Evolutionary conservation across 805 yeast genomes (phyloP), one percentile per base, ranked within the genome.

Genomic region (Tetrapisispora phaffii): DNA sequence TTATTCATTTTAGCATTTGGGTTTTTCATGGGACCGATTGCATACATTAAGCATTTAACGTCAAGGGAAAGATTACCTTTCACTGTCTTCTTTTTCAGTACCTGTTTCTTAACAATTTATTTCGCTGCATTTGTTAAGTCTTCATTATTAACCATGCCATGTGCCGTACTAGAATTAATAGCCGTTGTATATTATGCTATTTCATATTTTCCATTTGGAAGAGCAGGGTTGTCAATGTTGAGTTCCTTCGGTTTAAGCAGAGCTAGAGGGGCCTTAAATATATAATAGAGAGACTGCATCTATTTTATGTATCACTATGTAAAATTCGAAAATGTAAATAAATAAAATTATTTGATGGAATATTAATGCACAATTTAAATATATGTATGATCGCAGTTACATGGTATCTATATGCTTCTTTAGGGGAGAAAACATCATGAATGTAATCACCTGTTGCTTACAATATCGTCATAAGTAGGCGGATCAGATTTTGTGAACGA

Each of bases 131-230:
- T 82, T 24, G 45, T 60, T 54, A 82, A 80, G 55, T 79, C 84
- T 44, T 80, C 95, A 0, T 57, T 93, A 7, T 66, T 88, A 42
- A 87, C 97, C 0, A 65, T 93, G 10, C 58, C 87, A 12, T 79
- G 87, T 28, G 83, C 93, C 36, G 63, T 83, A 2, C 63, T 85
- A 10, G 97, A 93, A 63, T 69, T 89, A 8, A 64, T 93, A 45
- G 90, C 96, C 1, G 88, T 93, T n/a, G 56, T 87, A 5, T 89
- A 89, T 71, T 93, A 93, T 62, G 81, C 93, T 0, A 72, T 90
- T 35, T 85, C 95, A 56, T 93, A 93, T 64, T 90, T 93, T 74
- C 98, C 98, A 13, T 84, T 89, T 68, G 98, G 98, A 12, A 85
- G 90, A 1, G 82, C 84, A 49, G 83, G 94, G 2, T 56, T 81